These are phyloP conservation scores for Pyrenophora tritici-repentis DNA, from an alignment of 2,329 filamentous ascomycete species.

Conservation along the genomic window DNA sequence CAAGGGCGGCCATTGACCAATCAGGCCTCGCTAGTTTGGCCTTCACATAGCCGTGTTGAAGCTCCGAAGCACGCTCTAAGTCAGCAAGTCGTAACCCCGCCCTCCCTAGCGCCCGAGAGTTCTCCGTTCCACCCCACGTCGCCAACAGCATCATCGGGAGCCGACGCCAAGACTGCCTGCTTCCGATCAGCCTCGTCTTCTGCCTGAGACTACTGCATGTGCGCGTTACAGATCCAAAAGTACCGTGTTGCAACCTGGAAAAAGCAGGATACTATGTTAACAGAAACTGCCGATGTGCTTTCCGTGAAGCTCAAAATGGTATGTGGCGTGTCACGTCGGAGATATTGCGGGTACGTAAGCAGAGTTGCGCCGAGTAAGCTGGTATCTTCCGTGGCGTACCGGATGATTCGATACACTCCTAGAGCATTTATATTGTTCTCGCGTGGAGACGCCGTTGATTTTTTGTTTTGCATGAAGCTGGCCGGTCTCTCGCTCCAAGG, in stretches of 20 bases:
- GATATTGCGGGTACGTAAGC: not conserved
- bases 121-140: conserved; percentile 17
- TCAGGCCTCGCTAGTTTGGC: conserved; percentile 11
- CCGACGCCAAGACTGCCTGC: conserved; percentile 7
- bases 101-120: conserved; percentile 25
- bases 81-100: conserved; percentile 25
- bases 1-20: conserved; percentile 14
- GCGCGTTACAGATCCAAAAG: not conserved
- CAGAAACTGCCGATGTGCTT: not conserved
- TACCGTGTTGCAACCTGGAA: not conserved
- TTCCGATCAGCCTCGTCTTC: not conserved
- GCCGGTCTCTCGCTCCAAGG: no score
- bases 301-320: not conserved
- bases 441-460: no score
- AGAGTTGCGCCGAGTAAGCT: not conserved
- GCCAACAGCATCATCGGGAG: conserved; percentile 1
- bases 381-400: no score
- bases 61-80: conserved; percentile 17
- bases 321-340: conserved; percentile 1
- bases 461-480: no score
- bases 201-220: conserved; percentile 11
- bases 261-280: no score
- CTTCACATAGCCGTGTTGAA: conserved; percentile 25
- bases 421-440: no score
- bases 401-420: no score